phyloP scores from a whole-genome alignment of 2,329 filamentous ascomycete species.

The Didymella exigua region DNA sequence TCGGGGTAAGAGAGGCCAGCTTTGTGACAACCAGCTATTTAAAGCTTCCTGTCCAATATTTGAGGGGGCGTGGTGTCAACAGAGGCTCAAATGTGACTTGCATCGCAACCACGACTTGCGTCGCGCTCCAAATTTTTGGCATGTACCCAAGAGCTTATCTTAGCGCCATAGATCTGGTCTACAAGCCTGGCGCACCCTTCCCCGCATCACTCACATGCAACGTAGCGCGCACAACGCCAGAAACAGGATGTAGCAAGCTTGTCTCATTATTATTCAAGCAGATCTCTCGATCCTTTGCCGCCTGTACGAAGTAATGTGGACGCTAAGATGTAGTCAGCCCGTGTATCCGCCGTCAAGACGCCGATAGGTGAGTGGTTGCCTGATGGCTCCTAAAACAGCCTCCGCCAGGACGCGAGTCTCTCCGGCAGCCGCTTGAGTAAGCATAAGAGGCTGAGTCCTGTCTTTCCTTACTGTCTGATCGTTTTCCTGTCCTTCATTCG shows the following conservation, averaged over 20 bases:
- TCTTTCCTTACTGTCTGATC: background rate
- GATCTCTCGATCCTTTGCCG: background rate
- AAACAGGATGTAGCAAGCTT: background rate
- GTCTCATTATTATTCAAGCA: background rate
- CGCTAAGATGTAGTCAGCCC: background rate
- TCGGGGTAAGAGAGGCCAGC: constrained; percentile 26
- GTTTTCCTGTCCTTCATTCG: background rate
- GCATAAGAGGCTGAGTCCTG: constrained; percentile 16
- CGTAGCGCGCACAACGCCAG: background rate
- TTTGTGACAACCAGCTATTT: constrained; percentile 3
- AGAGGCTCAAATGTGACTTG: constrained; percentile 6
- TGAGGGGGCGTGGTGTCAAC: background rate
- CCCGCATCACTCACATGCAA: constrained; percentile 6
- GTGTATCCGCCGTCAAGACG: constrained; percentile 10
- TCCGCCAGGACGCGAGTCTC: constrained; percentile 25
- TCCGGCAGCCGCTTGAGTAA: constrained; percentile 21
- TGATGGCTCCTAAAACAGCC: constrained; percentile 30
- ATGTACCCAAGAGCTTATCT: constrained; percentile 42
- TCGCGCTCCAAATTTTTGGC: constrained; percentile 33
- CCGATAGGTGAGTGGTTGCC: constrained; percentile 30
- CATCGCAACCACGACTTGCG: constrained; percentile 1
- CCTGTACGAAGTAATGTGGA: background rate
- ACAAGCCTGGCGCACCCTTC: constrained; percentile 2
- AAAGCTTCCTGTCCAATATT: background rate
- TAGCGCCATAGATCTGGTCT: constrained; percentile 29